These are phyloP conservation scores for Dactylellina drechsleri DNA, from an alignment of 2,329 filamentous ascomycete species.

Conservation along the genomic window DNA sequence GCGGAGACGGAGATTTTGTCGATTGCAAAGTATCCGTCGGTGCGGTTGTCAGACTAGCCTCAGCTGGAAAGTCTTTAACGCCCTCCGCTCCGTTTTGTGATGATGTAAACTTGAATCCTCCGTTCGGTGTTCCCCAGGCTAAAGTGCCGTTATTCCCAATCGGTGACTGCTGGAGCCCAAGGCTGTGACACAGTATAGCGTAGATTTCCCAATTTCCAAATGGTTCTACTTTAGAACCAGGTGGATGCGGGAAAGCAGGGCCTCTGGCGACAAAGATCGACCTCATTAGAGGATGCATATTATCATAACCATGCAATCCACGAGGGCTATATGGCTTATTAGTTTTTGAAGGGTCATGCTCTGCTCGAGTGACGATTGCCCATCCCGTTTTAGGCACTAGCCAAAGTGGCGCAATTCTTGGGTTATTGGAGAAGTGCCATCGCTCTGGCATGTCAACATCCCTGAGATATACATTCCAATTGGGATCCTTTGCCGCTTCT, in stretches of 20 bases:
- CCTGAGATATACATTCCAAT: conserved; percentile 86
- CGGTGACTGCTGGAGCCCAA: conserved; percentile 72
- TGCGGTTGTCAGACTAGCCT: conserved; percentile 34
- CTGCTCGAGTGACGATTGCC: conserved; percentile 83
- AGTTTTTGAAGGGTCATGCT: conserved; percentile 78
- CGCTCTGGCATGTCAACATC: conserved; percentile 89
- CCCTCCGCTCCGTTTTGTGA: conserved; percentile 21
- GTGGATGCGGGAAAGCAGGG: conserved; percentile 86
- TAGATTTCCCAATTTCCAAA: conserved; percentile 92
- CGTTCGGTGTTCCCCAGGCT: conserved; percentile 37
- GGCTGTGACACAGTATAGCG: conserved; percentile 89
- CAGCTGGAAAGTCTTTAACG: conserved; percentile 36
- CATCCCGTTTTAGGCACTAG: conserved; percentile 91
- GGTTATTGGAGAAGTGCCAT: conserved; percentile 89
- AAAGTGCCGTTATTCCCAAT: conserved; percentile 88
- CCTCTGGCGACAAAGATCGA: conserved; percentile 93
- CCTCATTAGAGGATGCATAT: conserved; percentile 93
- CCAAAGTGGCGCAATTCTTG: conserved; percentile 93
- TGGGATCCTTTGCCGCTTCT: conserved; percentile 68
- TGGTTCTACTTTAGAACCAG: conserved; percentile 78
- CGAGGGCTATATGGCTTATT: conserved; percentile 73
- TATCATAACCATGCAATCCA: conserved; percentile 93
- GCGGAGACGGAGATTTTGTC: conserved; percentile 37
- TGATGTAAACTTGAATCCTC: conserved; percentile 41
- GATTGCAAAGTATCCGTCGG: conserved; percentile 29